Base-by-base conservation (phyloP, 257 asterid species). In the Gardenia jasminoides region DNA sequence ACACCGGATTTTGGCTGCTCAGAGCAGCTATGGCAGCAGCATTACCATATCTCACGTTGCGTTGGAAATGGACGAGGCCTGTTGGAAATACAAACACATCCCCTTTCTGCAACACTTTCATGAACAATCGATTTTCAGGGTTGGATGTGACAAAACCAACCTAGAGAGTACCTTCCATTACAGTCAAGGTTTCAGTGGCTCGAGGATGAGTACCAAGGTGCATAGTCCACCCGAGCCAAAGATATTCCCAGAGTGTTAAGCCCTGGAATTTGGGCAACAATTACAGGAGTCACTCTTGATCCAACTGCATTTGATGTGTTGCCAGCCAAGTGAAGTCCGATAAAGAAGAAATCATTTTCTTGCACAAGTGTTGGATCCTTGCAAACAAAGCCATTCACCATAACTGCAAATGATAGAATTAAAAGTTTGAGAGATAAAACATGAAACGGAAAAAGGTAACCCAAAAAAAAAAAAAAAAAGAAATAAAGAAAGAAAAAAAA, bases 1-100 rank as follows among this genome's bases (percentile, higher is more conserved):
- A 58, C 64, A 1, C 26, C 62, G 26, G 62, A 54, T 54, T 54
- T 24, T 59, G 66, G 66, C 33, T 59, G 70, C 79, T 59, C 2
- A 75, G 41, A 59, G 26, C 70, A 1, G 75, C 54, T 47, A 77
- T 48, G 31, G 75, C 75, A 50, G 67, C 68, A 15, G 75, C 67
- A 67, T 67, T 67, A 3, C 22, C 44, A 22, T 67, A 9, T 7
- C 67, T 52, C 15, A 77, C 80, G 31, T 77, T 77, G 15, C 52
- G 74, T 16, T 77, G 80, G 75, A 77, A 77, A 67, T 77, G 80
- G 28, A 67, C 36, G 58, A 77, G 80, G 8, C 75, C 80, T n/a
- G 41, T 46, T 9, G 68, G 80, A 41, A 77, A 77, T 8, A 77
- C 80, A 20, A 77, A 77, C 1, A 77, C 75, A 67, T 77, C 80